Base-by-base conservation (phyloP, 2,329 filamentous ascomycete species). In the Aureobasidium sp. region DNA sequence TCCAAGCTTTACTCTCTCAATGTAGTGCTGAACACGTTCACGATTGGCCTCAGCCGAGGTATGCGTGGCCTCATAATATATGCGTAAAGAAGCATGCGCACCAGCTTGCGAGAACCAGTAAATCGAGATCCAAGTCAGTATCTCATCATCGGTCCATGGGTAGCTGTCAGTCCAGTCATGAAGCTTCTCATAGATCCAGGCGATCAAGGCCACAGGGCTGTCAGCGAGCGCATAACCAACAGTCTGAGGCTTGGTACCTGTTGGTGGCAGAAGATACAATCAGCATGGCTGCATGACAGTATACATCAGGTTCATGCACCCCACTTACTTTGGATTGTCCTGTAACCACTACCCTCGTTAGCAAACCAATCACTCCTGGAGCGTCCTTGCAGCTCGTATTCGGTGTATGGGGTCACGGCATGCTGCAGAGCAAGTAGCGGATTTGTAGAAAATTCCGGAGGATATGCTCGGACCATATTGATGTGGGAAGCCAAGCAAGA, bases 141-240 rank as follows among this genome's bases (percentile, higher is more conserved):
- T 79, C 73, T 92, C 88, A 59, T 91, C 87, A 63, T 90, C 85
- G 0, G 83, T 86, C 88, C 88, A 92, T 0, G 81, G 75, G 67
- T 90, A 90, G 0, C 66, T 67, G 66, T 92, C 88, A 0, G 84
- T 84, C 89, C 88, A 93, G 66, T 88, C 85, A 65, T 86, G 83
- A 38, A 93, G 74, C 69, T 93, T 93, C 73, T 93, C 89, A 65
- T 88, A 88, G 35, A 93, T 84, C 89, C 89, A 94, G 0, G 87
- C 83, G 1, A 93, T 76, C 3, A 90, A 74, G 0, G 81, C 87
- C 0, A 89, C 81, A 0, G 89, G 89, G 7, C 81, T 85, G 69
- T 91, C 88, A 0, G 82, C 78, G 3, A 92, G 76, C 0, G 78
- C 84, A 67, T 89, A 89, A 0, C 85, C 85, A 0, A 92, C 69